These are phyloP conservation scores for Fusarium graminum DNA, from an alignment of 2,329 filamentous ascomycete species.

Conservation along the genomic window DNA sequence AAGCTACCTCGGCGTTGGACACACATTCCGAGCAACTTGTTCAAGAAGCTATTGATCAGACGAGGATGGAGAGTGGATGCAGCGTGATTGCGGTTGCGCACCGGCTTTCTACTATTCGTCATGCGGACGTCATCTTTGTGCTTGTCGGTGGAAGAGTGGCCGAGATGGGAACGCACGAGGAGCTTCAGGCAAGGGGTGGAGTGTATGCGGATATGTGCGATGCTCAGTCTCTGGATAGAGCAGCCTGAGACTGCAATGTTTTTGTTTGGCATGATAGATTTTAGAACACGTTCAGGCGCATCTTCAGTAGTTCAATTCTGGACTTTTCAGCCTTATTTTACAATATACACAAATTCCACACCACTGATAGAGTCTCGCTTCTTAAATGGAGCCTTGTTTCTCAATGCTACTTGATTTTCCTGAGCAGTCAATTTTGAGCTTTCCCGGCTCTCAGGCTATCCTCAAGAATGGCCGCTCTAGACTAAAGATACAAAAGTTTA, in stretches of 20 bases:
- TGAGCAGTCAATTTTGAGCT: too few species aligned
- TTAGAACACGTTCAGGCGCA: neutral
- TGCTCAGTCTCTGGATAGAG: slow-evolving; percentile 34
- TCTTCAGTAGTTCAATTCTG: neutral
- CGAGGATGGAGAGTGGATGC: slow-evolving; percentile 24
- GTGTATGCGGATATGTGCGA: slow-evolving; percentile 39
- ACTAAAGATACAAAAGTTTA: too few species aligned
- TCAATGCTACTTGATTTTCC: too few species aligned
- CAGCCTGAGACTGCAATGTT: neutral
- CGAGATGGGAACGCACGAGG: slow-evolving; percentile 70
- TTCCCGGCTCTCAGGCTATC: too few species aligned
- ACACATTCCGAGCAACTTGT: slow-evolving; percentile 71
- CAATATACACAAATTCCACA: neutral
- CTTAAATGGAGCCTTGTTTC: neutral
- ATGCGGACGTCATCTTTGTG: slow-evolving; percentile 74
- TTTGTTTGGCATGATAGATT: neutral
- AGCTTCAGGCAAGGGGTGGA: slow-evolving; percentile 60
- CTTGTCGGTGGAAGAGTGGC: slow-evolving; percentile 67
- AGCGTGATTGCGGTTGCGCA: slow-evolving; percentile 74
- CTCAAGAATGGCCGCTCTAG: too few species aligned
- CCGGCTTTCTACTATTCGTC: slow-evolving; percentile 65
- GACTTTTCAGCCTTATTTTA: neutral
- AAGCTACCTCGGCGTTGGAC: slow-evolving; percentile 72
- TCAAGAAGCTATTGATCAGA: slow-evolving; percentile 63
- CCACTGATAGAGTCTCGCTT: neutral